These are phyloP conservation scores for Agrostemma githago DNA, from an alignment of 148 eudicot species.

Conservation along the genomic window DNA sequence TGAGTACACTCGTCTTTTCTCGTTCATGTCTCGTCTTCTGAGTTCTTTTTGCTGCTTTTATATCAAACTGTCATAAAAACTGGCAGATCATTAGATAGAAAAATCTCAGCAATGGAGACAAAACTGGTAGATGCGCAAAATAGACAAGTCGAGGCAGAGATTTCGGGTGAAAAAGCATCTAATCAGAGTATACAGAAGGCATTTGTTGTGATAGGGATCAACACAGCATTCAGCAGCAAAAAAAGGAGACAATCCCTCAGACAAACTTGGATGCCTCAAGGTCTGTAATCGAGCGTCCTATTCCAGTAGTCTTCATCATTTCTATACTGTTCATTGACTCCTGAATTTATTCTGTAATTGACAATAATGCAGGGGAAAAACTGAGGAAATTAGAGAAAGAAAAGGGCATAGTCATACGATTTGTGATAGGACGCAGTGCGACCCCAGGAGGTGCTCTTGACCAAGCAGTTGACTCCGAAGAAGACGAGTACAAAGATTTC, in stretches of 20 bases:
- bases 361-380: conserved; percentile 43
- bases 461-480: conserved; percentile 55
- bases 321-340: background rate
- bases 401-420: conserved; percentile 68
- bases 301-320: too few relatives aligned
- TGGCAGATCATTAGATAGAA: conserved; percentile 56
- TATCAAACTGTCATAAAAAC: background rate
- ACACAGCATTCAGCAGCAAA: conserved; percentile 88
- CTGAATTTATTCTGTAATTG: background rate
- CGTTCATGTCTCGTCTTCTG: background rate
- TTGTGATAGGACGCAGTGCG: conserved; percentile 72
- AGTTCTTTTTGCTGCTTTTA: background rate
- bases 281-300: conserved; percentile 20
- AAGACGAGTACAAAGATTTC: conserved; percentile 56
- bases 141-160: conserved; percentile 22
- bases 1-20: conserved; percentile 21
- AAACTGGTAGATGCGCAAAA: conserved; percentile 46
- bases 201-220: conserved; percentile 67
- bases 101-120: conserved; percentile 50
- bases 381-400: conserved; percentile 62
- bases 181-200: conserved; percentile 38
- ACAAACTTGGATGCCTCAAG: conserved; percentile 89
- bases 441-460: conserved; percentile 68
- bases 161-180: conserved; percentile 17
- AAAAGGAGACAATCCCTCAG: conserved; percentile 63